These are phyloP conservation scores for Diaporthe ampelina DNA, from an alignment of 2,329 filamentous ascomycete species.

Conservation along the genomic window DNA sequence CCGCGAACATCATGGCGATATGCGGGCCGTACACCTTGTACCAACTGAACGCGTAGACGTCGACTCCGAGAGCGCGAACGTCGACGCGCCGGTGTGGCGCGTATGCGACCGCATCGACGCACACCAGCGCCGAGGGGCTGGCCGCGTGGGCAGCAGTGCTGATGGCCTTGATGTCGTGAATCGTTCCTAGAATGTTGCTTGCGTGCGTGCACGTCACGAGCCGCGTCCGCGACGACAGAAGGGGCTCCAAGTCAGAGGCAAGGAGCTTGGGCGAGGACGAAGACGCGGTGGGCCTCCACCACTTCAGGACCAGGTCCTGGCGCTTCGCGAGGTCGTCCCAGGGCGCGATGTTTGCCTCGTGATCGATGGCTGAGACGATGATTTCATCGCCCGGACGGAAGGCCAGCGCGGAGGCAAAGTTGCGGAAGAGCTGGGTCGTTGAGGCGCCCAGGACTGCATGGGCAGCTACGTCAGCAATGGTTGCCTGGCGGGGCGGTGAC, in stretches of 20 bases:
- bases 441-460: constrained; percentile 76
- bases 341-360: constrained; percentile 82
- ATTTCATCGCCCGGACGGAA: constrained; percentile 74
- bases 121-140: constrained; percentile 70
- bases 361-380: constrained; percentile 79
- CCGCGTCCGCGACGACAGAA: constrained; percentile 75
- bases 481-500: neutral
- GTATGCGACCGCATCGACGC: constrained; percentile 82
- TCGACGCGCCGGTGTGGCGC: constrained; percentile 81
- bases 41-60: constrained; percentile 86
- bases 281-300: constrained; percentile 69
- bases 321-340: constrained; percentile 79
- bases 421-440: constrained; percentile 82
- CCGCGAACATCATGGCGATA: constrained; percentile 78
- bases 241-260: constrained; percentile 65
- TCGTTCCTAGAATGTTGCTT: constrained; percentile 80
- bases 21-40: constrained; percentile 89
- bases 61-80: constrained; percentile 76
- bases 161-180: constrained; percentile 73
- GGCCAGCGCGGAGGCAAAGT: constrained; percentile 70
- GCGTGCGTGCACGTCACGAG: constrained; percentile 82
- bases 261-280: constrained; percentile 68
- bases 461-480: neutral
- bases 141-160: constrained; percentile 64
- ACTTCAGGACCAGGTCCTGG: constrained; percentile 74